Conservation (phyloP, 73 alveolate genomes). For the Paramecium sexaurelia region DNA sequence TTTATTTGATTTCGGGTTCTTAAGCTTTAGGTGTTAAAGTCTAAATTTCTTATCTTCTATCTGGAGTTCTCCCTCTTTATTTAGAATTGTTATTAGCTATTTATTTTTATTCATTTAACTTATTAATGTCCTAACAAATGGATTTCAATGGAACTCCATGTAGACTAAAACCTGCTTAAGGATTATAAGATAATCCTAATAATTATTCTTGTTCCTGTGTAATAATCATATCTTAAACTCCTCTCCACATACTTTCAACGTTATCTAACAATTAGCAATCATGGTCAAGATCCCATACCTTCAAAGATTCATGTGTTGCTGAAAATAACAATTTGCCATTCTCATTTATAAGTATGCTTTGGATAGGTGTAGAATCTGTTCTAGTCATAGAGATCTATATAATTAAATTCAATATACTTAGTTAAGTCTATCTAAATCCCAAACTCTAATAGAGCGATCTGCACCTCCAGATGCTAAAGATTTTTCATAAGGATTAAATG, state of each 20-base stretch:
- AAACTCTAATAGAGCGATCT: slow-evolving; percentile 61
- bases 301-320: slow-evolving; percentile 67
- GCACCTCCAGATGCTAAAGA: slow-evolving; percentile 65
- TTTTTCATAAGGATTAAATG: slow-evolving; percentile 57
- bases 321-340: slow-evolving; percentile 49
- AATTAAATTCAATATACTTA: neutral
- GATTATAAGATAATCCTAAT: neutral
- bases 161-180: neutral
- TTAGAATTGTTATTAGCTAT: neutral
- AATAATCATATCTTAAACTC: slow-evolving; percentile 57
- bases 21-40: neutral
- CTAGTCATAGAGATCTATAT: slow-evolving; percentile 25
- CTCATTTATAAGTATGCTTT: neutral
- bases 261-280: slow-evolving; percentile 55
- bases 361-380: slow-evolving; percentile 46
- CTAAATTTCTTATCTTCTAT: slow-evolving; percentile 6
- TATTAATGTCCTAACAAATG: neutral
- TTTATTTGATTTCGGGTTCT: neutral
- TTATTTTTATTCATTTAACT: neutral
- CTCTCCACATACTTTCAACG: slow-evolving; percentile 65
- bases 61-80: slow-evolving; percentile 50
- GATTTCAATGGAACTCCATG: slow-evolving; percentile 11
- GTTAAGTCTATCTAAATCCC: slow-evolving; percentile 40
- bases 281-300: slow-evolving; percentile 66
- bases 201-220: slow-evolving; percentile 1